Base-by-base conservation (phyloP, 225 moss, liverwort and hornwort species). In the Marchantia polymorpha region DNA sequence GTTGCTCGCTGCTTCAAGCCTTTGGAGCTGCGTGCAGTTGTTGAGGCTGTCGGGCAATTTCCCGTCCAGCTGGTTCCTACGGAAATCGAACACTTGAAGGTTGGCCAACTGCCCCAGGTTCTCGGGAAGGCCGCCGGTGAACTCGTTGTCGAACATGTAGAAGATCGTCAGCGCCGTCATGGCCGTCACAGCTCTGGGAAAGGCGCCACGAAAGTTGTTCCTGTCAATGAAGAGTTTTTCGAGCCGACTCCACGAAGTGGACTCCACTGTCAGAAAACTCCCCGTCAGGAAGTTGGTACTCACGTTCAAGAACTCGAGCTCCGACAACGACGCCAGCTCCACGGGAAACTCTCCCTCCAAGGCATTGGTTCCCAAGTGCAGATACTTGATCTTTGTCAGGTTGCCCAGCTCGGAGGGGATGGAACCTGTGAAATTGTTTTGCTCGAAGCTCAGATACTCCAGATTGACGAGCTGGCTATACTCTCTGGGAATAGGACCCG, bases 141-240 rank as follows among this genome's bases (percentile, higher is more conserved):
- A 73, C 1, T 14, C 39, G 61, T 82, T 80, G 12, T 0, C 2
- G 27, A 47, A 64, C 64, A 85, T 29, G n/a, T 54, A 46, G 48
- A 85, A 1, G 6, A 1, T 0, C 53, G 2, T 3, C 70, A 85
- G n/a, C 17, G 52, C 26, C 7, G 5, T 39, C 16, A 82, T 52
- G 22, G 61, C 46, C n/a, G 73, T 77, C 1, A 85, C 12, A 27
- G n/a, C 64, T 15, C 70, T 47, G 20, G 83, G 78, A 26, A 86
- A 56, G 55, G 81, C 81, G 27, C 90, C 88, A 0, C 75, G 89
- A 29, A 92, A 51, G 22, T 58, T 63, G 82, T 92, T 92, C 48
- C 39, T 48, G 30, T 15, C 75, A 7, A 92, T 48, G 52, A 79
- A 74, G 25, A 92, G 74, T 14, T 55, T 69, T 31, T 65, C 55